These are phyloP conservation scores for Fonsecaea monophora DNA, from an alignment of 2,329 filamentous ascomycete species.

Conservation along the genomic window DNA sequence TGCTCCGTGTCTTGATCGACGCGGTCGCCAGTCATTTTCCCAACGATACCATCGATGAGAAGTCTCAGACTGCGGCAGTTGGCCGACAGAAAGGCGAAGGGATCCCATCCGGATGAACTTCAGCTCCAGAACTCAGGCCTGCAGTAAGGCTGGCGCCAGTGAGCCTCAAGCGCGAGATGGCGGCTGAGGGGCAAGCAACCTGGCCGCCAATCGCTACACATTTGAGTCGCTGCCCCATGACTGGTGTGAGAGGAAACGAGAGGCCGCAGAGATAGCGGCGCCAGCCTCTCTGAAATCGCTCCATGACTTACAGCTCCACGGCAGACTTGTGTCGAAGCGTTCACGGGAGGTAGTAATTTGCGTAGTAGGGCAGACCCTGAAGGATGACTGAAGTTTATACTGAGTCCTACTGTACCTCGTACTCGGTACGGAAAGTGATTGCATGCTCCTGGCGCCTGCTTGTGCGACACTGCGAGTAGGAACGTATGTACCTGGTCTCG, in stretches of 20 bases:
- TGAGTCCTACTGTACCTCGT: too few relatives aligned
- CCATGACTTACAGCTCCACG: not conserved
- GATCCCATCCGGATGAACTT: not conserved
- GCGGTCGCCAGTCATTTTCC: not conserved
- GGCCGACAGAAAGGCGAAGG: not conserved
- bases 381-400: too few relatives aligned
- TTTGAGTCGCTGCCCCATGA: not conserved
- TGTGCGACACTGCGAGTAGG: too few relatives aligned
- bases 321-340: not conserved
- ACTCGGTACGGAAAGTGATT: too few relatives aligned
- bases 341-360: too few relatives aligned
- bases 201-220: slow-evolving; percentile 1
- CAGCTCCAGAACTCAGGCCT: not conserved
- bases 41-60: not conserved
- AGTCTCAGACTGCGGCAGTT: not conserved
- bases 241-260: not conserved
- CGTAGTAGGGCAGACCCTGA: too few relatives aligned
- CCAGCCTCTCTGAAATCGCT: not conserved
- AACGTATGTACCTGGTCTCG: too few relatives aligned
- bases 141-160: not conserved
- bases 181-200: not conserved
- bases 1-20: not conserved
- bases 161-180: not conserved
- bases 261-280: not conserved
- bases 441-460: too few relatives aligned